Percentiles rank a stretch among this genome's conserved stretches.
Conservation (phyloP, 352 stramenopile species). For the Blastocystis sp. region DNA sequence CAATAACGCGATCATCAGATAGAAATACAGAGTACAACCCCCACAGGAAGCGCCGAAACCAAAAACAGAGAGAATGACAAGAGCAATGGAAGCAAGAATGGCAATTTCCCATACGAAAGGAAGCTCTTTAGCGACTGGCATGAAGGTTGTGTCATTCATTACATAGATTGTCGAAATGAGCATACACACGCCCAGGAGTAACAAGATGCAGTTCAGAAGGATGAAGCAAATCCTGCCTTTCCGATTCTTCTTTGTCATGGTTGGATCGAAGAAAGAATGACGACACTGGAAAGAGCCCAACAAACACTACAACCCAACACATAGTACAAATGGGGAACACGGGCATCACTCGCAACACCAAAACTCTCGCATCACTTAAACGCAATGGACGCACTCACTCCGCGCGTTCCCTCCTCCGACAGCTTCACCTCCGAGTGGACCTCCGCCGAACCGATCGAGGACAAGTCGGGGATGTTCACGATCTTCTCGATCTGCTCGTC, state of each 20-base stretch:
- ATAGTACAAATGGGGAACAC: too few relatives aligned
- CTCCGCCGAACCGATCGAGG: neutral
- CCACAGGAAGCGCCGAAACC: constrained; percentile 48
- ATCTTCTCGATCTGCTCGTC: constrained; percentile 53
- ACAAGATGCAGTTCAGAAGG: constrained; percentile 44
- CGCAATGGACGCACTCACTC: too few relatives aligned
- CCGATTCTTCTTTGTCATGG: constrained; percentile 41
- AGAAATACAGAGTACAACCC: constrained; percentile 41
- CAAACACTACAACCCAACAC: too few relatives aligned
- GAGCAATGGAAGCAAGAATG: neutral
- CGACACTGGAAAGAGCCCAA: too few relatives aligned
- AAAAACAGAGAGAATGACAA: constrained; percentile 18
- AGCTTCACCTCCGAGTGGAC: neutral
- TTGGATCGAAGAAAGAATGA: neutral
- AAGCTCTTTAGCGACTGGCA: constrained; percentile 9
- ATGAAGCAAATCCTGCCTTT: constrained; percentile 28
- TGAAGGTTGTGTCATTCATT: neutral
- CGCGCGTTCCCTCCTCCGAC: neutral
- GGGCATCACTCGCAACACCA: too few relatives aligned
- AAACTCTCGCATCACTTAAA: too few relatives aligned
- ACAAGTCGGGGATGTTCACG: neutral
- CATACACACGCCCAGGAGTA: constrained; percentile 26
- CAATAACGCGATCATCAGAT: constrained; percentile 10
- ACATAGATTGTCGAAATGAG: constrained; percentile 17
- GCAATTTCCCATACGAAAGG: neutral